Percentiles rank a stretch among this genome's conserved stretches.
phyloP scores from a whole-genome alignment of 108 stramenopile genomes.

The Cyclotella cryptica region DNA sequence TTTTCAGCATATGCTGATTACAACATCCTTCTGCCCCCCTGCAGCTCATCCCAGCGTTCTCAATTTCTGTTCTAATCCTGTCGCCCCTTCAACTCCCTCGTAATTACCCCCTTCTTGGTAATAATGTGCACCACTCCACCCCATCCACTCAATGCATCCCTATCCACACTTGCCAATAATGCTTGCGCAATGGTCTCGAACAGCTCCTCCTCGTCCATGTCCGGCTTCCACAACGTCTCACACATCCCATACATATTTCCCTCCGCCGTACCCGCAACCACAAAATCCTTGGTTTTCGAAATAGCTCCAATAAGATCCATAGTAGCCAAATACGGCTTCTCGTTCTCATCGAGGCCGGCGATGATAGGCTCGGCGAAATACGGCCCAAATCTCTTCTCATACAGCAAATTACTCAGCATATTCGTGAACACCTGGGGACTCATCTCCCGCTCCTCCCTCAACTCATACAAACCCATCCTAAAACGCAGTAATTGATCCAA shows the following conservation, averaged over 20 bases:
- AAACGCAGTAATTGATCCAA: constrained; percentile 86
- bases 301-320: constrained; percentile 99
- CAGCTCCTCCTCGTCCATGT: constrained; percentile 94
- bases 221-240: constrained; percentile 95
- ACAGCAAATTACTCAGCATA: constrained; percentile 88
- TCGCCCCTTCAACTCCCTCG: constrained; percentile 91
- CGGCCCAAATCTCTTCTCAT: constrained; percentile 98
- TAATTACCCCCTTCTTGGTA: constrained; percentile 85
- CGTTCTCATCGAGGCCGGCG: constrained; percentile 90
- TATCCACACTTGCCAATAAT: constrained; percentile 94
- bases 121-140: constrained; percentile 99
- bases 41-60: background rate
- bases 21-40: background rate
- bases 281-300: constrained; percentile 92
- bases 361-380: constrained; percentile 98
- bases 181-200: constrained; percentile 98
- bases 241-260: constrained; percentile 99
- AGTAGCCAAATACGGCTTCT: constrained; percentile 90
- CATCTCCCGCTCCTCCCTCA: constrained; percentile 97
- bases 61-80: constrained; percentile 77
- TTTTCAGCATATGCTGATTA: background rate
- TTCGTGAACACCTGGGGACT: constrained; percentile 93
- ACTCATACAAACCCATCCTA: constrained; percentile 91
- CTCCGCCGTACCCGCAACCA: constrained; percentile 97
- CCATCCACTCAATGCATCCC: constrained; percentile 98